Base-by-base conservation (phyloP, 768 basidiomycete species). In the Pulveroboletus sp. region DNA sequence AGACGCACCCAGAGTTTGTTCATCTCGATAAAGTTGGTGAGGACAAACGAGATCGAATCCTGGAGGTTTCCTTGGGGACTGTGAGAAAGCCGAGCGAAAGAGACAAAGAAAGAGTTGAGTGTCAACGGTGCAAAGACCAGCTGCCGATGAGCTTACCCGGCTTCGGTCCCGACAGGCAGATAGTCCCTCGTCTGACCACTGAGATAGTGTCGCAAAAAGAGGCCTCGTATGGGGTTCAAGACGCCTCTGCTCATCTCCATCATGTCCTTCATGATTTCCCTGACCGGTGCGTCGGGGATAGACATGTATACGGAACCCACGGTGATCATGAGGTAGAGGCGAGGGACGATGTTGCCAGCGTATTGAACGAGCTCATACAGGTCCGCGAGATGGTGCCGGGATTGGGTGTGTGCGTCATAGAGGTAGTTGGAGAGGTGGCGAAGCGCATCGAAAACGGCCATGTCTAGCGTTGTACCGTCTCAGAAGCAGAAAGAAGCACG, bases 221-320 rank as follows among this genome's bases (percentile, higher is more conserved):
- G 73, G 15, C 96, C 96, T 40, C 96, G 79, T 43, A 93, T 92
- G n/a, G 96, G 95, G 66, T 98, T 93, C 55, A 98, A 77, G 5
- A 99, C 93, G 53, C 96, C 96, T 17, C 93, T 77, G 32, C 93
- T 93, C 96, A 98, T 98, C 70, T 99, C 96, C 88, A 99, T 88
- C 95, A 98, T 97, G 70, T 99, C 96, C 77, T 96, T 98, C 95
- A 98, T 99, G 55, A 99, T 93, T 73, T 99, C 95, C 76, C 93
- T 96, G 49, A 98, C 85, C 5, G 95, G 95, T 9, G 95, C 94
- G 51, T 96, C 95, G 3, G 93, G 84, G 45, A 97, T 85, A 27
- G 93, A 93, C 96, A 99, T 98, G 77, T 97, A 99, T 32, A 98
- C 94, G 1, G 95, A 91, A 56, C 96, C 96, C 54, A 99, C 95